Base-by-base conservation (phyloP, 1,284 basidiomycete species). In the Ceratobasidium sp. region DNA sequence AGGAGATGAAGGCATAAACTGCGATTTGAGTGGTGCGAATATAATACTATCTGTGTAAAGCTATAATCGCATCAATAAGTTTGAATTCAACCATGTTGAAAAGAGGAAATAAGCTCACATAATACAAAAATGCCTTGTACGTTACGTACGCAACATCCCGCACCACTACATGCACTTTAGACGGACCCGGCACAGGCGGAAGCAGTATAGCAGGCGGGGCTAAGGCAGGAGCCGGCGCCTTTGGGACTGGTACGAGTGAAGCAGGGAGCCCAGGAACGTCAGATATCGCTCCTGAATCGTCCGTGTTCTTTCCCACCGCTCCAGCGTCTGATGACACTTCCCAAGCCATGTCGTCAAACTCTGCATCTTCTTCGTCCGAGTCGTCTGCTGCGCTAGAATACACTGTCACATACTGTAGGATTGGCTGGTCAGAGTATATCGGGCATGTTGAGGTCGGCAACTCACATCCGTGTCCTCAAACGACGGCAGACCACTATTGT, bases 121-220 rank as follows among this genome's bases (percentile, higher is more conserved):
- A 97, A 86, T 95, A 96, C 15, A 97, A 87, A 51, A 96, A 89
- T 0, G 95, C 93, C 83, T 89, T 91, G 85, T 95, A 97, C 0
- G 95, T 97, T 9, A 90, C 87, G 84, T 95, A 96, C 0, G 95
- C 92, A 3, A 93, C 91, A 84, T 97, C 95, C 71, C 88, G 88
- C 33, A 96, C 89, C 12, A 94, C 85, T 15, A 95, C 90, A 23
- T 87, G 89, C 68, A 89, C 86, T 84, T 92, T 93, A 71, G 85
- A 53, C 3, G 79, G 80, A 33, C 80, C 79, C 40, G 80, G 75
- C 44, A 79, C 23, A 44, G 67, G 49, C 18, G 56, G 68, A 18
- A 66, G 28, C 44, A 58, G 23, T 7, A 56, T 49, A 5, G 26
- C 42, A 20, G 78, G 39, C n/a, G 71, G 33, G 4, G 33, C 33